phyloP scores from a whole-genome alignment of 768 basidiomycete genomes.

The Leccinum imitatum region DNA sequence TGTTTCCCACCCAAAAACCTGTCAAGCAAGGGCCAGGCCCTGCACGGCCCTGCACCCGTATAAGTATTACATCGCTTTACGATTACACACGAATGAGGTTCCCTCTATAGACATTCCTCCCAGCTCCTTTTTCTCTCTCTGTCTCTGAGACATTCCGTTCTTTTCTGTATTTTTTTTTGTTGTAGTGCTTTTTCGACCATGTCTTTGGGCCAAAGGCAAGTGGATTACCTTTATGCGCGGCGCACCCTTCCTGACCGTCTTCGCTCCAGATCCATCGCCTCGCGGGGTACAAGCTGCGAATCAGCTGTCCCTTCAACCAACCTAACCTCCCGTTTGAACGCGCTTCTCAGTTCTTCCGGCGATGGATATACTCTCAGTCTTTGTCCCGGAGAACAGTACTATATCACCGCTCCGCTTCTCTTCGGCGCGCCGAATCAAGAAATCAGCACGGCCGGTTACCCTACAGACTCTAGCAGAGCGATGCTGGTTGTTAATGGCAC shows the following conservation, averaged over 20 bases:
- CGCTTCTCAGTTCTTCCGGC: slow-evolving; percentile 62
- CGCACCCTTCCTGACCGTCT: slow-evolving; percentile 2
- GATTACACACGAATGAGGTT: background rate
- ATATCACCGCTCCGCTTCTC: slow-evolving; percentile 62
- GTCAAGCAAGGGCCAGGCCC: background rate
- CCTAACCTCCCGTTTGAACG: slow-evolving; percentile 63
- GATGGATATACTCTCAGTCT: slow-evolving; percentile 63
- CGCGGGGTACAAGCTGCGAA: slow-evolving; percentile 23
- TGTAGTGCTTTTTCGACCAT: slow-evolving; percentile 8
- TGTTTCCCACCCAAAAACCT: background rate
- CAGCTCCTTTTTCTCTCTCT: background rate
- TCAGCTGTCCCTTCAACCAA: slow-evolving; percentile 60
- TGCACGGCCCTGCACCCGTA: background rate
- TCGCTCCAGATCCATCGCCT: slow-evolving; percentile 1
- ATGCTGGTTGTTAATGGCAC: slow-evolving; percentile 68
- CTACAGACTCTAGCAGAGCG: slow-evolving; percentile 64
- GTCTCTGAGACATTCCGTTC: background rate
- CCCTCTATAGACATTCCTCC: background rate
- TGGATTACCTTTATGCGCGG: background rate
- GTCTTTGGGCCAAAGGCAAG: slow-evolving; percentile 15
- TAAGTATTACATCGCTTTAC: background rate
- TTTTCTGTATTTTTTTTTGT: background rate
- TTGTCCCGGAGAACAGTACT: slow-evolving; percentile 62
- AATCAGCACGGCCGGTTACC: slow-evolving; percentile 79
- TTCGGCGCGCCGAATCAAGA: slow-evolving; percentile 73